Evolutionary conservation across 2,329 filamentous ascomycete genomes (phyloP), one percentile per base, ranked within the genome.

Genomic region (Cadophora sp.): DNA sequence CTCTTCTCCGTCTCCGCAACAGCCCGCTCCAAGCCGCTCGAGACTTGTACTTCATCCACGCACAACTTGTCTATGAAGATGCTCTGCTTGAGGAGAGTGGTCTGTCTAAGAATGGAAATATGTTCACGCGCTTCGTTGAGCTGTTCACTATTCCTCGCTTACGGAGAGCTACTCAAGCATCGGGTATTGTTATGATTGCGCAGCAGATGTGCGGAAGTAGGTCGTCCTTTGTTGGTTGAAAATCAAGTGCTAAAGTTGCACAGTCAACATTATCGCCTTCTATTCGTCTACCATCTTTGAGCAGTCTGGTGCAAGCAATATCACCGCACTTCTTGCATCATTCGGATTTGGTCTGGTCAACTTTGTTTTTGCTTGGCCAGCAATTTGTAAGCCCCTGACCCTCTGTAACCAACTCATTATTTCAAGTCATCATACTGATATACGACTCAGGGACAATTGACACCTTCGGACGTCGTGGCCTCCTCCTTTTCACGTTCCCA

Each of bases 81-180:
- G 83, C 86, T 14, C 27, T 62, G 59, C 62, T 65, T 26, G 68
- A 72, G 26, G 68, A 70, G 43, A 79, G 83, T 24, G 80, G 78
- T 37, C 62, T 83, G 6, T 85, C 80, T 73, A 89, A 84, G 78
- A 62, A 62, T 22, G 59, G 59, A 11, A 62, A 62, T 29, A 90
- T 83, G 80, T 0, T 83, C 79, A 71, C 81, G 77, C 87, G 91
- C 7, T 89, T 92, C 72, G 75, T 84, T 56, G 86, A 92, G 76
- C 82, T 91, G 3, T 91, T 93, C 74, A 91, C 88, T 8, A 85
- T 93, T 64, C 89, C 91, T 1, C 86, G 91, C 59, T 82, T 92
- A 5, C 86, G 90, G 16, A 85, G 90, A 46, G 93, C 93, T 3
- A 94, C 89, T 4, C 83, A 92, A 22, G 93, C 92, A 7, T 91